These are phyloP conservation scores for Boletus rufocinnamomeus DNA, from an alignment of 768 basidiomycete genomes.

Conservation along the genomic window DNA sequence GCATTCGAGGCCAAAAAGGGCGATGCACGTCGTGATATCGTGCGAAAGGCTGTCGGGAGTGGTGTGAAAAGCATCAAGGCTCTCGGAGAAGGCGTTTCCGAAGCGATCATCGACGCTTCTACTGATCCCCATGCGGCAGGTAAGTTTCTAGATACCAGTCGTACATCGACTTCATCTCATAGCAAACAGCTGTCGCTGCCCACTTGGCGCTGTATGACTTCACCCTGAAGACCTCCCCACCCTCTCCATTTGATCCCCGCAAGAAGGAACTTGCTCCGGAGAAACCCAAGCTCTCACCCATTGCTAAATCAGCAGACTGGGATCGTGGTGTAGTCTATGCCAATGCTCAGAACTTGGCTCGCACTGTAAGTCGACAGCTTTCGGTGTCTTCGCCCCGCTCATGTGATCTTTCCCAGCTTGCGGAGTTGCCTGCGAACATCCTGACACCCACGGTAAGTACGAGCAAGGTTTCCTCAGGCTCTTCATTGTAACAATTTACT, in stretches of 20 bases:
- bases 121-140: conserved; percentile 78
- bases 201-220: conserved; percentile 77
- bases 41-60: conserved; percentile 70
- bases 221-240: conserved; percentile 72
- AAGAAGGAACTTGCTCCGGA: conserved; percentile 51
- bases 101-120: conserved; percentile 63
- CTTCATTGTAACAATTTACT: not conserved
- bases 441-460: conserved; percentile 73
- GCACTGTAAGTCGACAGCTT: conserved; percentile 52
- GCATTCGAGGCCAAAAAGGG: conserved; percentile 48
- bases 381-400: not conserved
- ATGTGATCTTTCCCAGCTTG: conserved; percentile 49
- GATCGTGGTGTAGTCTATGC: conserved; percentile 73
- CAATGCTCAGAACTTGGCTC: conserved; percentile 75
- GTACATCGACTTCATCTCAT: not conserved
- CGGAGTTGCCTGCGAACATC: conserved; percentile 85
- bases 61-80: conserved; percentile 69
- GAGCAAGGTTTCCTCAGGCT: not conserved
- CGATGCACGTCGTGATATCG: conserved; percentile 57
- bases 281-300: conserved; percentile 50
- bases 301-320: conserved; percentile 58
- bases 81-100: conserved; percentile 60
- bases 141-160: conserved; percentile 25
- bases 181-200: conserved; percentile 66
- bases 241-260: conserved; percentile 65